phyloP scores from a whole-genome alignment of 2,329 filamentous ascomycete species.

The Aureobasidium sp. region DNA sequence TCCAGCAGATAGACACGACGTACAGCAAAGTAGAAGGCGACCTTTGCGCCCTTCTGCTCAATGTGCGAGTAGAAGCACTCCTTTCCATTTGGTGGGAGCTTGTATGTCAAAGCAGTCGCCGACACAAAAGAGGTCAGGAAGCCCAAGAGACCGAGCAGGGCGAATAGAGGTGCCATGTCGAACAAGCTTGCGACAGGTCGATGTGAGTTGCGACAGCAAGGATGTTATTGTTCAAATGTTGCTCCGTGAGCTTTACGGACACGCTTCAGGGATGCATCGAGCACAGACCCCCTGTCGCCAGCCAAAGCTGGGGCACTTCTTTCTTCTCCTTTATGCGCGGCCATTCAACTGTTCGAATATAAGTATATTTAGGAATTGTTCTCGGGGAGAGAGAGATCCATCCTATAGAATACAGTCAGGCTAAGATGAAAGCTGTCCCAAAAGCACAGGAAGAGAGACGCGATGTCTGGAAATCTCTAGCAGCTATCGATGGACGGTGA shows the following conservation, averaged over 20 bases:
- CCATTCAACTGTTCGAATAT: too few species aligned
- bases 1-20: constrained; percentile 24
- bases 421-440: too few species aligned
- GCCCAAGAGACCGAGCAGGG: constrained; percentile 38
- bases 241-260: neutral
- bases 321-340: neutral
- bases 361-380: too few species aligned
- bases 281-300: constrained; percentile 1
- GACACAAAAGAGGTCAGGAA: constrained; percentile 64
- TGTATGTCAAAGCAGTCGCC: constrained; percentile 91
- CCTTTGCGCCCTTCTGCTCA: constrained; percentile 71
- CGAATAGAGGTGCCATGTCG: constrained; percentile 20
- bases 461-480: too few species aligned
- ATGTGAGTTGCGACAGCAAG: neutral
- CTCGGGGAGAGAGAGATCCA: too few species aligned
- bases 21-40: constrained; percentile 98
- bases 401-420: too few species aligned
- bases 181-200: neutral
- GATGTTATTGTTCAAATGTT: neutral
- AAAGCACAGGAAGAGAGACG: too few species aligned
- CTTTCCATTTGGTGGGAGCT: constrained; percentile 80
- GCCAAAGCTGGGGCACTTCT: neutral
- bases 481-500: too few species aligned
- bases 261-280: constrained; percentile 2
- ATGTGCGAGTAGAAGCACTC: constrained; percentile 89